Evolutionary conservation across 2,329 filamentous ascomycete species (phyloP), one percentile per base, ranked within the genome.

Genomic region (Volutella citrinella): DNA sequence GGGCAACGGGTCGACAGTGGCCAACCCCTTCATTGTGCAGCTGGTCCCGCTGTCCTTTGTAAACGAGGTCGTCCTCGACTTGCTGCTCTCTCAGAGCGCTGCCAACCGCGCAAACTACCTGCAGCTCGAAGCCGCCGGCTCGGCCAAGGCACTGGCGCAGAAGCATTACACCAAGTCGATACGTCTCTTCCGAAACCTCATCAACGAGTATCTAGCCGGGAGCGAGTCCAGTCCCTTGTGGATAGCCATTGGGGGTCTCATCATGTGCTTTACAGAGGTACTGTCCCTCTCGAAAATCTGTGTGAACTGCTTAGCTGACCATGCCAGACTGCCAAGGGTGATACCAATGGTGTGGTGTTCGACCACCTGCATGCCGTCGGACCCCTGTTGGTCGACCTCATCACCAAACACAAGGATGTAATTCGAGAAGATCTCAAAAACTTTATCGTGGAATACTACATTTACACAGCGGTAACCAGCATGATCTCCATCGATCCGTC

Each of bases 201-300:
- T 52, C n/a, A 19, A 38, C 11, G 37, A 43, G 19, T 51, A 49
- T 20, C 33, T 48, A 10, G 31, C 27, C 13, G 46, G 49, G 4
- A 17, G 40, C 5, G 40, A 43, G 10, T 32, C 41, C 15, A 40
- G 46, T 12, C 29, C 43, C 1, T 41, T 65, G 9, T 55, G 59
- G 46, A 39, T 65, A 3, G 52, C 56, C 1, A 52, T 60, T 6
- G 61, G 61, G 1, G 60, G 60, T 5, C 43, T 65, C 23, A 52
- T 65, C 6, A 61, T 65, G 50, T 65, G 60, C 34, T 64, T 65
- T 36, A 61, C 60, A 3, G 63, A 66, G 60, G 63, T 65, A 45
- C 13, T 43, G 30, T 14, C 22, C 19, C 25, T 23, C 23, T 21
- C 19, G 3, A n/a, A n/a, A n/a, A n/a, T n/a, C n/a, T n/a, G n/a